A percentile compares a stretch with the other conserved stretches of the same genome.
Evolutionary conservation across 495 filamentous ascomycete genomes (phyloP).

Genomic region (Xylaria bambusicola): DNA sequence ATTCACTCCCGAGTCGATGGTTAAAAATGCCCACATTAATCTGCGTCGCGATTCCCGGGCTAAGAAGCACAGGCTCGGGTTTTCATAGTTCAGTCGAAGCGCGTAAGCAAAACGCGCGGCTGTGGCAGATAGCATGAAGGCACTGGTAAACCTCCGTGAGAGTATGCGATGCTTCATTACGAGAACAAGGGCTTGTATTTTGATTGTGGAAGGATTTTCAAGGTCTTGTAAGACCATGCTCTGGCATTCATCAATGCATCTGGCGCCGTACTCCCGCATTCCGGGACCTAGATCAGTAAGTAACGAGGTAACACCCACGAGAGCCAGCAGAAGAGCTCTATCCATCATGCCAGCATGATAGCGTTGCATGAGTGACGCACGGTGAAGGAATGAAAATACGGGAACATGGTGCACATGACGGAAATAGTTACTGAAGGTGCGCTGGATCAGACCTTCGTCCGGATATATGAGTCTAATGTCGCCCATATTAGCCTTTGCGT

Average conservation of each 20-base stretch:
- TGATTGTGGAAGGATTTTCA: slow-evolving; percentile 48
- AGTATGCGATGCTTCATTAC: slow-evolving; percentile 52
- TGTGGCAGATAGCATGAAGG: slow-evolving; percentile 51
- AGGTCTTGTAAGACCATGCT: slow-evolving; percentile 44
- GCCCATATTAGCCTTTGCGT: slow-evolving; percentile 22
- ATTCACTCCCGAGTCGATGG: slow-evolving; percentile 49
- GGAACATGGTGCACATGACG: slow-evolving; percentile 53
- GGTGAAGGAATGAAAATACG: slow-evolving; percentile 53
- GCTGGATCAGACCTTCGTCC: slow-evolving; percentile 42
- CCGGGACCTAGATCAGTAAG: slow-evolving; percentile 48
- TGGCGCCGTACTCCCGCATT: slow-evolving; percentile 44
- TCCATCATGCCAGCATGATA: slow-evolving; percentile 53
- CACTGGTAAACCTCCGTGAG: slow-evolving; percentile 45
- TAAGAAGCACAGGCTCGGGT: slow-evolving; percentile 49
- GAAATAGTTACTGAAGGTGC: slow-evolving; percentile 52
- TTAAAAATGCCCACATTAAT: slow-evolving; percentile 55
- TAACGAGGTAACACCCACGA: slow-evolving; percentile 50
- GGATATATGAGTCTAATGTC: slow-evolving; percentile 32
- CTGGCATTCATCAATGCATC: slow-evolving; percentile 50
- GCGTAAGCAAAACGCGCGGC: slow-evolving; percentile 51
- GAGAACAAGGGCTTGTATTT: slow-evolving; percentile 51
- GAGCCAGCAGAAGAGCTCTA: slow-evolving; percentile 45
- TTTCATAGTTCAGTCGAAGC: slow-evolving; percentile 52
- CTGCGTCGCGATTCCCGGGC: slow-evolving; percentile 52
- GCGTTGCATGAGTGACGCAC: slow-evolving; percentile 53